Conservation (phyloP, 2,329 filamentous ascomycete species). For the Emergomyces orientalis region DNA sequence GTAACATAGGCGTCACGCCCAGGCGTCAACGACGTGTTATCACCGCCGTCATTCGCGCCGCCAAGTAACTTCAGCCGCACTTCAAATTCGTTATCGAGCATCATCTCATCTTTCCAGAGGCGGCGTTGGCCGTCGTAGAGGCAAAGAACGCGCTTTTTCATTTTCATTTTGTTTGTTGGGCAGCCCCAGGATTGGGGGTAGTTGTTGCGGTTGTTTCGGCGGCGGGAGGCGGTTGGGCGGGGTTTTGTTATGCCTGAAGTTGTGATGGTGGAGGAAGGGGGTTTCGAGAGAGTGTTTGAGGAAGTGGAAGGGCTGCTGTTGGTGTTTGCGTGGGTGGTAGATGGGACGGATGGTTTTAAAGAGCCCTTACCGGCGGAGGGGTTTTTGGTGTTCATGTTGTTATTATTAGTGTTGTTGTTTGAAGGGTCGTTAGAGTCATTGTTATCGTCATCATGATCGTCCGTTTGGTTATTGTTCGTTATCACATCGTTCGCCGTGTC, state of each 20-base stretch:
- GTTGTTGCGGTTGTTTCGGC: slow-evolving; percentile 84
- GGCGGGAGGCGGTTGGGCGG: slow-evolving; percentile 50
- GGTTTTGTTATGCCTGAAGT: slow-evolving; percentile 69
- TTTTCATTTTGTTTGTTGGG: slow-evolving; percentile 85
- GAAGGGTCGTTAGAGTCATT: slow-evolving; percentile 10
- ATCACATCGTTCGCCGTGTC: slow-evolving; percentile 39
- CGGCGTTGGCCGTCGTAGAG: slow-evolving; percentile 83
- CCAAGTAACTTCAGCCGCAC: slow-evolving; percentile 74
- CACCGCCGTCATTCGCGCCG: slow-evolving; percentile 69
- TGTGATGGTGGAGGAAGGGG: slow-evolving; percentile 56
- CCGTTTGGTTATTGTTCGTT: slow-evolving; percentile 48
- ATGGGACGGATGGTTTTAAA: slow-evolving; percentile 21
- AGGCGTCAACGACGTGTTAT: slow-evolving; percentile 39
- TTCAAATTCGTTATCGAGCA: slow-evolving; percentile 91
- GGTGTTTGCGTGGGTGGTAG: not conserved
- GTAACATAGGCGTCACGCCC: slow-evolving; percentile 77
- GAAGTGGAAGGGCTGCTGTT: not conserved
- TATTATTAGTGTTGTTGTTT: slow-evolving; percentile 29
- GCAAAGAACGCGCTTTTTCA: slow-evolving; percentile 93
- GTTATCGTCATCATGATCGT: slow-evolving; percentile 35
- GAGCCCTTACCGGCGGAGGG: slow-evolving; percentile 35
- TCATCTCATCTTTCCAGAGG: slow-evolving; percentile 97
- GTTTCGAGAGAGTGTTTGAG: slow-evolving; percentile 31
- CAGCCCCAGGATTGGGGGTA: slow-evolving; percentile 94
- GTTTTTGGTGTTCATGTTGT: slow-evolving; percentile 35